Base-by-base conservation (phyloP, 306 rosid species). In the Vigna trinervia region DNA sequence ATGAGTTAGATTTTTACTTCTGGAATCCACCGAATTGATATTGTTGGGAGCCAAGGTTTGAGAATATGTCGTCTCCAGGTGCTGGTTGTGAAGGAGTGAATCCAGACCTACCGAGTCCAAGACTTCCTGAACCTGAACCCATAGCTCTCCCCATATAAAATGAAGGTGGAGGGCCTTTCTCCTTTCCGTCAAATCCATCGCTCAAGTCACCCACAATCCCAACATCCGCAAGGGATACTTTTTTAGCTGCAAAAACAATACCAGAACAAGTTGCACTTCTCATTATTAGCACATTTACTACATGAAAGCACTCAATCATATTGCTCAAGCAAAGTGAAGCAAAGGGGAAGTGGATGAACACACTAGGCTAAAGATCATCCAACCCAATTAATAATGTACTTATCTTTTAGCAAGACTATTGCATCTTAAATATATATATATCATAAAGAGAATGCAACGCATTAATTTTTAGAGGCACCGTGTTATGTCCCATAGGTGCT, bases 141-240 rank as follows among this genome's bases (percentile, higher is more conserved):
- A 96, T 96, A 56, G 99, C 98, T 85, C 85, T 90, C 14, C 99
- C 99, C 97, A 89, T 96, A 87, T 82, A 79, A 86, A 82, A 89
- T 6, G 97, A 77, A 13, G 97, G 77, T 53, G 84, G 78, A 47
- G 90, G 89, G 32, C 96, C 97, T 60, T 89, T 91, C 86, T 86
- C 98, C 87, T 67, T 91, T 81, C 87, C 99, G 62, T 92, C 93
- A 12, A 75, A 81, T 75, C 90, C 91, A 65, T 92, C 97, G 30
- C 82, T 87, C 77, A 92, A 78, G 76, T 91, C 97, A 7, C 99
- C 98, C 81, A 95, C 89, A 5, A 92, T 77, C 13, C 99, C 99
- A 39, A 96, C 91, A 46, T 88, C 99, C 5, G 79, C 86, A 71
- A 92, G 88, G 75, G 85, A 76, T 17, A 89, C 97, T 70, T 92